These are phyloP conservation scores for Trichoderma koningii DNA, from an alignment of 2,329 filamentous ascomycete genomes.

Conservation along the genomic window DNA sequence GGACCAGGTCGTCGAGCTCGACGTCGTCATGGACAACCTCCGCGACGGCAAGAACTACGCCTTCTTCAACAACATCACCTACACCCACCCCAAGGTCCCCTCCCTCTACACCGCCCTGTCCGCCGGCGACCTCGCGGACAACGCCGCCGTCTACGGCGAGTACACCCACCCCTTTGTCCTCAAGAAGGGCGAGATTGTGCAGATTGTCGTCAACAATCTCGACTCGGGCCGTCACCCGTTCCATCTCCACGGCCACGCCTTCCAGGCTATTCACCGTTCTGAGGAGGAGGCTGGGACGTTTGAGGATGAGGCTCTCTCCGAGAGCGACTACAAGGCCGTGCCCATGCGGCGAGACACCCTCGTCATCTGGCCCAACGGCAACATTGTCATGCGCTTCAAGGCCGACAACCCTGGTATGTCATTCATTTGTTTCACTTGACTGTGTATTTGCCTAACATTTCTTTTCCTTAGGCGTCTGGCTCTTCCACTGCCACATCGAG, in stretches of 20 bases:
- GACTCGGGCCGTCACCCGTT: slow-evolving; percentile 74
- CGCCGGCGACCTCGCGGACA: slow-evolving; percentile 58
- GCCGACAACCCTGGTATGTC: slow-evolving; percentile 65
- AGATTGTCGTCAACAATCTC: slow-evolving; percentile 76
- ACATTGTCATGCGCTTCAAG: slow-evolving; percentile 67
- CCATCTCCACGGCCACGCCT: slow-evolving; percentile 76
- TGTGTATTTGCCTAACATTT: background rate
- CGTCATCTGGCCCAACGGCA: slow-evolving; percentile 64
- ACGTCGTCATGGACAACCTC: slow-evolving; percentile 64
- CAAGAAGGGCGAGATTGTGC: slow-evolving; percentile 66
- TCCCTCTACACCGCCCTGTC: slow-evolving; percentile 75
- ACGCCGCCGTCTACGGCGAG: slow-evolving; percentile 65
- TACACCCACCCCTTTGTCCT: slow-evolving; percentile 70
- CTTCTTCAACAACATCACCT: slow-evolving; percentile 78
- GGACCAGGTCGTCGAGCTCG: slow-evolving; percentile 63
- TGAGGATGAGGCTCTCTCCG: slow-evolving; percentile 47
- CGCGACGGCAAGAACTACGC: slow-evolving; percentile 62
- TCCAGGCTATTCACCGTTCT: slow-evolving; percentile 67
- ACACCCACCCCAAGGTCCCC: slow-evolving; percentile 73
- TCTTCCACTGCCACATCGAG: slow-evolving; percentile 81
- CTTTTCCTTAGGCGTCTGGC: slow-evolving; percentile 54
- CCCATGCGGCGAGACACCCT: slow-evolving; percentile 72
- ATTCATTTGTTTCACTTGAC: too few relatives aligned
- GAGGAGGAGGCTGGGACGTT: slow-evolving; percentile 60
- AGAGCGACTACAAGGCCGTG: slow-evolving; percentile 51